Conservation (phyloP, 805 yeast species). For the Schwanniomyces pseudopolymorphus region DNA sequence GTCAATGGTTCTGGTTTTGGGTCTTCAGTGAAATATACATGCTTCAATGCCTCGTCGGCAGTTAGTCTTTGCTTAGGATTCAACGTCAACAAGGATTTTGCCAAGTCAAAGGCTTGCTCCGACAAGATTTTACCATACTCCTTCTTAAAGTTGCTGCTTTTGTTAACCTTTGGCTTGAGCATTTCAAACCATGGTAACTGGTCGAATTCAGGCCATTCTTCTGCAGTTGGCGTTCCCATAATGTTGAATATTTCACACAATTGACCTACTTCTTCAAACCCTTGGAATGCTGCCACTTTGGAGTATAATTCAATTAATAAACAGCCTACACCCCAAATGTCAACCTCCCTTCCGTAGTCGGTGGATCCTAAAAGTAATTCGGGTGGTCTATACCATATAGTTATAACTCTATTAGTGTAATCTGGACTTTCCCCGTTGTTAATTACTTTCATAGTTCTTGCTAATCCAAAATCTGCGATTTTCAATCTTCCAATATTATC, state of each 20-base stretch:
- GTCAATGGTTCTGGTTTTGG: constrained; percentile 64
- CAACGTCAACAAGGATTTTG: constrained; percentile 58
- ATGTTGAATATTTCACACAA: constrained; percentile 70
- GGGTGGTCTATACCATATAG: constrained; percentile 97
- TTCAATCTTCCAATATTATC: constrained; percentile 62
- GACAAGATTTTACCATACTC: constrained; percentile 44
- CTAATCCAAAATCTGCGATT: constrained; percentile 82
- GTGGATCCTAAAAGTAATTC: constrained; percentile 90
- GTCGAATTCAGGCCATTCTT: constrained; percentile 76
- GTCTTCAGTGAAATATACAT: constrained; percentile 67
- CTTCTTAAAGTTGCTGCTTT: constrained; percentile 26
- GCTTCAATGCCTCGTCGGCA: constrained; percentile 64
- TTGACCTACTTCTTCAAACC: constrained; percentile 85
- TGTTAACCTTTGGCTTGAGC: constrained; percentile 56
- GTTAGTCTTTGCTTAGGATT: constrained; percentile 69
- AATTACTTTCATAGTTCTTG: constrained; percentile 67
- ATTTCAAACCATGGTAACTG: constrained; percentile 91
- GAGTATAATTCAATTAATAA: constrained; percentile 78
- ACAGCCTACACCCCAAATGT: constrained; percentile 97
- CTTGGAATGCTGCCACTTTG: constrained; percentile 77
- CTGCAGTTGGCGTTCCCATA: constrained; percentile 81
- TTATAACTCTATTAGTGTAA: constrained; percentile 92
- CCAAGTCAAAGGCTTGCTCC: constrained; percentile 61
- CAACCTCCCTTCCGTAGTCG: constrained; percentile 85
- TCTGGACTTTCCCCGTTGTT: constrained; percentile 59